Evolutionary conservation across 2,329 filamentous ascomycete species (phyloP), one percentile per base, ranked within the genome.

Genomic region (Claviceps capensis): DNA sequence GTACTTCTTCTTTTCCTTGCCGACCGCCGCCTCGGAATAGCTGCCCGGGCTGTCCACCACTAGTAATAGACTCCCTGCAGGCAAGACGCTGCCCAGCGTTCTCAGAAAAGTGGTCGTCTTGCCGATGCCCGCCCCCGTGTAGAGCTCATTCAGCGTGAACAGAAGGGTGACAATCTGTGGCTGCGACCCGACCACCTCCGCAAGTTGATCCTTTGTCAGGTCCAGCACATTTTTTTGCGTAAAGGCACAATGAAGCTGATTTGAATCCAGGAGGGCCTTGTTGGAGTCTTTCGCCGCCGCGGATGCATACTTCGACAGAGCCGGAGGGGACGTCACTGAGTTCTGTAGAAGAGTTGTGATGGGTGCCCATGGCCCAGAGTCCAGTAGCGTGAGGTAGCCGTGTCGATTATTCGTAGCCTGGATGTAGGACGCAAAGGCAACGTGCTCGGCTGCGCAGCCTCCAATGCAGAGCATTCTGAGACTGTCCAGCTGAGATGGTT

Each of bases 101-200:
- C 88, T 75, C 0, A 98, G 73, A 57, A 97, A 83, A 3, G 73
- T 72, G 0, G 91, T 95, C 0, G 91, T 88, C 58, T 82, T 80
- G 2, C 82, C 74, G 47, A 82, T 72, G 23, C 89, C 79, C 1
- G 83, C 88, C 0, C 79, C 74, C 0, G 86, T 85, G 71, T 96
- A 97, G 0, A 98, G 81, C 69, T 98, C 93, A 66, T 97, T 97
- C 47, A 97, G 77, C 0, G 91, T 96, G 73, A 97, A 98, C 69
- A 97, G 80, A 13, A 97, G 70, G 0, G 90, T 95, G 14, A 95
- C 72, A 1, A 96, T 68, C 3, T 75, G 58, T 9, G 76, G 71
- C 1, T 63, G 43, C 16, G 54, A 42, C 6, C 64, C 63, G 0
- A 71, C 48, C 0, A 70, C 53, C 2, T 56, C 47, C 0, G 59